phyloP scores from a whole-genome alignment of 2,329 filamentous ascomycete species.

The Albifimbria verrucaria region DNA sequence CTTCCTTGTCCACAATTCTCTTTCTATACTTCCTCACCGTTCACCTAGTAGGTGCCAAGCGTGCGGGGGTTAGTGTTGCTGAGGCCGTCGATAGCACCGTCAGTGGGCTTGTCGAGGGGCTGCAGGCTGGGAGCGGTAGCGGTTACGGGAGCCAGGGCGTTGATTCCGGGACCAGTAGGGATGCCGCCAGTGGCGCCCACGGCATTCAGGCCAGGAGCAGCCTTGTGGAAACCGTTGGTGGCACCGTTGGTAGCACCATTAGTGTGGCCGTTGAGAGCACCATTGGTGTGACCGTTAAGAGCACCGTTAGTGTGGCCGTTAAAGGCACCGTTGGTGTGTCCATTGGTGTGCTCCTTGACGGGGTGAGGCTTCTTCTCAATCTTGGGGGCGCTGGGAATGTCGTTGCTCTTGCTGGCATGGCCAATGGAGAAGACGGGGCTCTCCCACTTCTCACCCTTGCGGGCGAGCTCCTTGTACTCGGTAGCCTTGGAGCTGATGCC shows the following conservation, averaged over 20 bases:
- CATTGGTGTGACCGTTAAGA: slow-evolving; percentile 9
- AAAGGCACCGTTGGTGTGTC: slow-evolving; percentile 10
- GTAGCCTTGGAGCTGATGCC: slow-evolving; percentile 92
- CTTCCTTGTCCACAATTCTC: background rate
- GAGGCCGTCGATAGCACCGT: background rate
- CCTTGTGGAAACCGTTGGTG: slow-evolving; percentile 8
- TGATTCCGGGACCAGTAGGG: slow-evolving; percentile 7
- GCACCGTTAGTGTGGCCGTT: slow-evolving; percentile 5
- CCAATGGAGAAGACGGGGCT: slow-evolving; percentile 91
- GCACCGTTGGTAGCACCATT: slow-evolving; percentile 12
- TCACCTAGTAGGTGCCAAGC: background rate
- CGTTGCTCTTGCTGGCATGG: slow-evolving; percentile 65
- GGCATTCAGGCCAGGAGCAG: background rate
- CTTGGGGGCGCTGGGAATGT: slow-evolving; percentile 61
- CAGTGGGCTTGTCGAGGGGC: background rate
- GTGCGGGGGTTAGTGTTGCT: background rate
- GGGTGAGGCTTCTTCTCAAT: slow-evolving; percentile 43
- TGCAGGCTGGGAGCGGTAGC: background rate
- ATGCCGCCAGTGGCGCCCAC: too few species aligned
- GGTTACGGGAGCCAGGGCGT: slow-evolving; percentile 1
- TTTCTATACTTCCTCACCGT: background rate
- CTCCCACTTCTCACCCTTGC: slow-evolving; percentile 90
- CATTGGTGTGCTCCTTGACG: slow-evolving; percentile 9
- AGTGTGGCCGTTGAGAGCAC: slow-evolving; percentile 15
- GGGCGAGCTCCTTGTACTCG: slow-evolving; percentile 84